Evolutionary conservation across 2,329 filamentous ascomycete species (phyloP).

Genomic region (Exutisphaerella laricina): DNA sequence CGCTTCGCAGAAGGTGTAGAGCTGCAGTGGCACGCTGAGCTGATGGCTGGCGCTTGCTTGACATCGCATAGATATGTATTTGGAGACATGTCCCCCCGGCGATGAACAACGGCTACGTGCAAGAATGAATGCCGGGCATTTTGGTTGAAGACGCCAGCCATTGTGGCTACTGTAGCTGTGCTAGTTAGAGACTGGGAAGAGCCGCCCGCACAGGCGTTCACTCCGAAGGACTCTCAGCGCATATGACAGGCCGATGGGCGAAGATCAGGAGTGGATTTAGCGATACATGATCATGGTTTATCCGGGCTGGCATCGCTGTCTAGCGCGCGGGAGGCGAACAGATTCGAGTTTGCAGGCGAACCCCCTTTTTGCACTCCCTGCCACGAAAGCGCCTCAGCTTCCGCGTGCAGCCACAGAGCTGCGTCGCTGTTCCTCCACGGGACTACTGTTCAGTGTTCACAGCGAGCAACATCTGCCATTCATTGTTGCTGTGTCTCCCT

Average conservation of each 20-base stretch:
- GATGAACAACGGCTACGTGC: neutral
- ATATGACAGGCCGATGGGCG: slow-evolving; percentile 2
- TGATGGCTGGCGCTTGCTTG: slow-evolving; percentile 1
- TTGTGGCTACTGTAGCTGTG: too few species aligned
- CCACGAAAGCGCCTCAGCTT: neutral
- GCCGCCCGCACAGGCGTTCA: slow-evolving; percentile 2
- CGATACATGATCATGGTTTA: slow-evolving; percentile 8
- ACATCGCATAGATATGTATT: slow-evolving; percentile 1
- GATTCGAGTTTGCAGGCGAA: slow-evolving; percentile 4
- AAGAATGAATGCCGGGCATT: neutral
- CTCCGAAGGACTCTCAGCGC: slow-evolving; percentile 2
- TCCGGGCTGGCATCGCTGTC: slow-evolving; percentile 5
- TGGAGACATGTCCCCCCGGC: neutral
- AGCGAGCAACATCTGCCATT: too few species aligned
- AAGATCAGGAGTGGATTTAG: slow-evolving; percentile 2
- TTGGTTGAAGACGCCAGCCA: slow-evolving; percentile 10
- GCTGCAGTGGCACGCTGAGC: slow-evolving; percentile 1
- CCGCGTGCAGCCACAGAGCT: slow-evolving; percentile 9
- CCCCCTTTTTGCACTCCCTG: slow-evolving; percentile 12
- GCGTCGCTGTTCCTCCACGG: slow-evolving; percentile 12
- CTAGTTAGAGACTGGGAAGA: slow-evolving; percentile 1
- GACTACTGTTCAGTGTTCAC: slow-evolving; percentile 12
- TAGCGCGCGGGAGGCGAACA: too few species aligned
- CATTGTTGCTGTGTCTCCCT: too few species aligned
- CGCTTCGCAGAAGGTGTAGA: too few species aligned